Evolutionary conservation across 192 early-diverging fungal species (phyloP), one percentile per base, ranked within the genome.

Genomic region (Physocladia obscura): DNA sequence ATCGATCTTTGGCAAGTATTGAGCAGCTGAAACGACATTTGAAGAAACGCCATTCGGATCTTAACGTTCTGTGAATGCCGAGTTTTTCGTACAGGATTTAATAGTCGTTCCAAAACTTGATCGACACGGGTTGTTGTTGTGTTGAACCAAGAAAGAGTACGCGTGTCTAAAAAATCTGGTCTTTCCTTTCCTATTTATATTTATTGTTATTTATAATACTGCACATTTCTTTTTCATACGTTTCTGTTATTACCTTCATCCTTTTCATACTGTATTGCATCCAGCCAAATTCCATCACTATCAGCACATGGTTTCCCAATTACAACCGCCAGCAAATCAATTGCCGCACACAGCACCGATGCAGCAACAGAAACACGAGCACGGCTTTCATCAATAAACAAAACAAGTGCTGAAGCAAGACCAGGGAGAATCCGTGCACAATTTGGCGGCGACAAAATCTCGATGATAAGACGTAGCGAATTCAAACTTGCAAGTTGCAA

Each of bases 391-490:
- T 68, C 40, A 37, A 68, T n/a, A 13, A 68, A 40, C 4, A 54
- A n/a, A 22, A 49, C 65, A 6, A 68, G 37, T 27, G 22, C 36
- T 19, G 51, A 32, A 26, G 56, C 65, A 5, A 68, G 1, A 4
- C 65, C 65, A 3, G 65, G 65, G 30, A 68, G 17, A 17, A 68
- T 38, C 29, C 31, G 32, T 13, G 65, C 50, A 19, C 51, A n/a
- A 19, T 57, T 49, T 26, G 13, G 19, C 1, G 50, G 26, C 1
- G 27, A 13, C 0, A 68, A n/a, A 3, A n/a, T 4, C 4, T 19
- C 37, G 37, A 54, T 19, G 8, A 55, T 54, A 17, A 21, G n/a
- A 2, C 8, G n/a, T 17, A 68, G 24, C 4, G 36, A 26, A 24
- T 57, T 26, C n/a, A 68, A 39, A 27, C 51, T 56, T 17, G 22